Percentiles rank a stretch among this genome's conserved stretches.
Conservation (phyloP, 2,329 filamentous ascomycete species). For the Fusarium lyarnte region DNA sequence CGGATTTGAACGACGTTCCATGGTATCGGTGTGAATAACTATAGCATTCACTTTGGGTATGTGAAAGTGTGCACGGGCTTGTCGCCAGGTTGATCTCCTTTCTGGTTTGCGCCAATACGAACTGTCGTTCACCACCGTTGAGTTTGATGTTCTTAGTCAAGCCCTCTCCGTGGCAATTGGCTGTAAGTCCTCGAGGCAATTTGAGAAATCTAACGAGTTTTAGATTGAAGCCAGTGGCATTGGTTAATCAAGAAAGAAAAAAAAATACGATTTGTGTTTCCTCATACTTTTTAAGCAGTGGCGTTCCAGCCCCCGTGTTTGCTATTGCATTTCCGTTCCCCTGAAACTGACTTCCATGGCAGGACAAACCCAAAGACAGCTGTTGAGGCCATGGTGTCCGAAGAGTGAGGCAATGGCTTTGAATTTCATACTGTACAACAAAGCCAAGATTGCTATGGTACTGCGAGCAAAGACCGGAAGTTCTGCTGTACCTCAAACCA, state of each 20-base stretch:
- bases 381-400: too few relatives aligned
- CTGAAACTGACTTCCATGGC: neutral
- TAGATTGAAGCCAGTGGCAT: conserved; percentile 2
- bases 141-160: neutral
- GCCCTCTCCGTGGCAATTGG: neutral
- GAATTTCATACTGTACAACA: neutral
- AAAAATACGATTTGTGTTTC: neutral
- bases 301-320: neutral
- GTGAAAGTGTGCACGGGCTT: neutral
- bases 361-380: neutral
- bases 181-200: neutral
- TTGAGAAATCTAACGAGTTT: neutral
- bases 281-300: neutral
- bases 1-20: neutral
- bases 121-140: neutral
- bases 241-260: conserved; percentile 8
- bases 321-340: neutral
- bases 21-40: neutral
- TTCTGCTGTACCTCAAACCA: neutral
- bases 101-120: neutral
- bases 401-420: neutral
- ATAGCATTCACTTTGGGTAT: neutral
- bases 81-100: neutral
- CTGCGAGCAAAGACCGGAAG: neutral
- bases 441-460: neutral